phyloP scores from a whole-genome alignment of 169 alveolate species.

The Cryptosporidium tyzzeri region DNA sequence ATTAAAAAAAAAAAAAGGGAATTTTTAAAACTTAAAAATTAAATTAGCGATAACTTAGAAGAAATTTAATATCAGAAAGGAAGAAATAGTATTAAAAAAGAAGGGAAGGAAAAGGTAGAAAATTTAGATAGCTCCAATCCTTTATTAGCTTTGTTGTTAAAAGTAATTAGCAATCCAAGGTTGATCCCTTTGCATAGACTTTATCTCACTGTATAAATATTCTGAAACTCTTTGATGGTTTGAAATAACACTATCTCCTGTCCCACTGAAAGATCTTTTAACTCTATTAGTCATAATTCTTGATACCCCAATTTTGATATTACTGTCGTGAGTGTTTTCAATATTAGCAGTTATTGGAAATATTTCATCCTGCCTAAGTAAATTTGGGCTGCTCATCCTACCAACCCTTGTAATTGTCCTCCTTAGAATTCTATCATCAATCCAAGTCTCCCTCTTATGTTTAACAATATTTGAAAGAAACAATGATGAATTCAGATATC shows the following conservation, averaged over 20 bases:
- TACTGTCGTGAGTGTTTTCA: not conserved
- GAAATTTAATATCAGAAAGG: too few species aligned
- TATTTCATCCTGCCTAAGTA: not conserved
- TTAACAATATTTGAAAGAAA: not conserved
- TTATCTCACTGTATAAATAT: not conserved
- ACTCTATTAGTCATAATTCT: not conserved
- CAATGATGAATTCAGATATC: constrained; percentile 20
- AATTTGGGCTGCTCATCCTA: not conserved
- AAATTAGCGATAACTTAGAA: too few species aligned
- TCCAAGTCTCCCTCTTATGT: not conserved
- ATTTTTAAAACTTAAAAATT: not conserved
- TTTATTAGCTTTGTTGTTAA: not conserved
- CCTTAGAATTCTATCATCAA: constrained; percentile 42
- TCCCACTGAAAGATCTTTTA: not conserved
- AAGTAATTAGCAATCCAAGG: not conserved
- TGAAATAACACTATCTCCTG: not conserved
- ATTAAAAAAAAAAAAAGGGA: too few species aligned
- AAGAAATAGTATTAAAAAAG: too few species aligned
- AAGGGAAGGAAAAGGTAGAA: too few species aligned
- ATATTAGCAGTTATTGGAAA: not conserved
- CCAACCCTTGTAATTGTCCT: constrained; percentile 5
- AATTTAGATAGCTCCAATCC: too few species aligned
- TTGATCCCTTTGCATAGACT: not conserved
- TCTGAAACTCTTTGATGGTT: not conserved
- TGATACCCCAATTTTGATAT: not conserved